phyloP scores from a whole-genome alignment of 305 asterid species.

The Vinca major region DNA sequence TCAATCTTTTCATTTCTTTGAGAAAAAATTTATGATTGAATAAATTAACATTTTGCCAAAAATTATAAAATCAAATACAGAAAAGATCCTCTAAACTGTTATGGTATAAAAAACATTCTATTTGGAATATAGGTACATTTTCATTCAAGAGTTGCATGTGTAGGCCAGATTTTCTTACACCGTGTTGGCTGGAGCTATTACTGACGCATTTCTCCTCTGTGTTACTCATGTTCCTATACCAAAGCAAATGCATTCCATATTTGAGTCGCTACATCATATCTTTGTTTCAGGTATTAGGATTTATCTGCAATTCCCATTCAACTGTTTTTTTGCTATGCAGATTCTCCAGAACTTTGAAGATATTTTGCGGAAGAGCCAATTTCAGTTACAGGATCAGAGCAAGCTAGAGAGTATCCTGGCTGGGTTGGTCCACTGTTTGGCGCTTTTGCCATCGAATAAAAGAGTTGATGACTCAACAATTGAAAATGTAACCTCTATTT shows the following conservation, averaged over 20 bases:
- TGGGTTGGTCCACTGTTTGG: conserved; percentile 75
- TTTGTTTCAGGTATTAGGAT: conserved; percentile 11
- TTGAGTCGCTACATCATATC: conserved; percentile 7
- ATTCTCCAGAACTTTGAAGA: conserved; percentile 62
- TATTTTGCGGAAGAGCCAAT: conserved; percentile 60
- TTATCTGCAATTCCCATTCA: conserved; percentile 4
- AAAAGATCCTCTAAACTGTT: background rate
- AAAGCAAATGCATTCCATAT: background rate
- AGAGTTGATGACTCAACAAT: conserved; percentile 33
- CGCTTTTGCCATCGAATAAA: conserved; percentile 53
- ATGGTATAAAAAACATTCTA: background rate
- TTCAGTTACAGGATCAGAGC: conserved; percentile 62
- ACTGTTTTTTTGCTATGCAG: conserved; percentile 31
- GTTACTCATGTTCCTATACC: background rate
- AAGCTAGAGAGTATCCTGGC: conserved; percentile 61
- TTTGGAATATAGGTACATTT: background rate
- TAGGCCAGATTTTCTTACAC: background rate
- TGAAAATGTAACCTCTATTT: conserved; percentile 47
- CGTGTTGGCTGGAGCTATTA: background rate
- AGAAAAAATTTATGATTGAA: background rate
- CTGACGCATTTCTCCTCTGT: background rate
- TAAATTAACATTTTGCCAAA: conserved; percentile 1
- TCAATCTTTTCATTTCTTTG: background rate
- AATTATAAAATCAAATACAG: background rate
- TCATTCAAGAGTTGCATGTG: background rate